A percentile compares a stretch with the other conserved stretches of the same genome.
Conservation (phyloP, 2,329 filamentous ascomycete genomes). For the Trichoderma arundinaceum region DNA sequence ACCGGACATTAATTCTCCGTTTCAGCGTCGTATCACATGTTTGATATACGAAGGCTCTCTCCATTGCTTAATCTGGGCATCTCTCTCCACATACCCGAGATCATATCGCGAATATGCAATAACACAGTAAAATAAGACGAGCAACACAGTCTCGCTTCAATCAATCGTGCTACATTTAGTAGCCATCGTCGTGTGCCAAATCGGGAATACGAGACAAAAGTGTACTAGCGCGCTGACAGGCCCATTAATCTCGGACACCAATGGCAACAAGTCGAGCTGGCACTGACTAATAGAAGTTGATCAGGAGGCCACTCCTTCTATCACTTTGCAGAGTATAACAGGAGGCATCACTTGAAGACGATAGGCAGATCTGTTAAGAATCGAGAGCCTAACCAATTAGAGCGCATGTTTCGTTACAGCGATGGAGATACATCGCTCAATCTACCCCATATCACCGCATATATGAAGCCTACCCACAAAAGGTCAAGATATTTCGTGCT, state of each 20-base stretch:
- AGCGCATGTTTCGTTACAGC: no score
- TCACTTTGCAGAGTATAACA: neutral
- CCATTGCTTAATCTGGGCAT: neutral
- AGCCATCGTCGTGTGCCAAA: constrained; percentile 19
- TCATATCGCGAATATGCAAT: constrained; percentile 16
- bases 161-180: neutral
- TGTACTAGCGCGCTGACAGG: neutral
- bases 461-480: neutral
- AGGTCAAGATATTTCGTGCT: neutral
- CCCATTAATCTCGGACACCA: neutral
- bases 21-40: constrained; percentile 2
- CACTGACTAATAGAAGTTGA: neutral
- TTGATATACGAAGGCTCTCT: neutral
- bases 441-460: neutral
- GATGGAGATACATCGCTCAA: neutral
- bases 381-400: no score
- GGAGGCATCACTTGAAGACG: neutral
- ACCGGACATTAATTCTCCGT: neutral
- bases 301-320: neutral
- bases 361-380: neutral
- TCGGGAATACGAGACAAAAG: constrained; percentile 19
- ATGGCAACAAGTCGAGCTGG: neutral
- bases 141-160: neutral
- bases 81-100: neutral
- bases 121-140: neutral